These are phyloP conservation scores for Sabuloglossum arenarium DNA, from an alignment of 495 filamentous ascomycete species.

Conservation along the genomic window DNA sequence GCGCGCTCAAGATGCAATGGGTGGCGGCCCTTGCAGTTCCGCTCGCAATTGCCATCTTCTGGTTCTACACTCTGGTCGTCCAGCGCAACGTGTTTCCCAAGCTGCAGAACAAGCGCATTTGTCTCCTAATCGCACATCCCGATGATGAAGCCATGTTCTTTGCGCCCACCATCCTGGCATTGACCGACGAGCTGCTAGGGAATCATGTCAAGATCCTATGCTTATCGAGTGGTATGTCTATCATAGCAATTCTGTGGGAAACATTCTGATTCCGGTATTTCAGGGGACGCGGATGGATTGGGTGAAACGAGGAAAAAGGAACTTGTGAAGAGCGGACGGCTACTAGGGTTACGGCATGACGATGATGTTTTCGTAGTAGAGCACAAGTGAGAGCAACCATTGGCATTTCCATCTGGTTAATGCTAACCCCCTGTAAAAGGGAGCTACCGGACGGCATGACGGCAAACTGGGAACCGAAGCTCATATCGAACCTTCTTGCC, in stretches of 20 bases:
- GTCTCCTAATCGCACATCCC: slow-evolving; percentile 85
- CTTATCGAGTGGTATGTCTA: slow-evolving; percentile 54
- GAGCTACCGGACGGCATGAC: slow-evolving; percentile 80
- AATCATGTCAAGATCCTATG: slow-evolving; percentile 92
- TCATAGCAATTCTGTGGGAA: too few species aligned
- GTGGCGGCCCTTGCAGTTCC: slow-evolving; percentile 28
- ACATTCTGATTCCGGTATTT: too few species aligned
- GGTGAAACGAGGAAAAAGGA: slow-evolving; percentile 66
- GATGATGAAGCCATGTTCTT: slow-evolving; percentile 99
- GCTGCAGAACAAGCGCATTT: slow-evolving; percentile 59
- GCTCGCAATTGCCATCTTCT: slow-evolving; percentile 30
- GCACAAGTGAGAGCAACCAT: slow-evolving; percentile 27
- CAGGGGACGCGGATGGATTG: slow-evolving; percentile 69
- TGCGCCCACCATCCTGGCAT: slow-evolving; percentile 60
- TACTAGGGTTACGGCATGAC: slow-evolving; percentile 48
- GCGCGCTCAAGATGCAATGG: slow-evolving; percentile 12
- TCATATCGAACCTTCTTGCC: slow-evolving; percentile 43
- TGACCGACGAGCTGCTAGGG: slow-evolving; percentile 50
- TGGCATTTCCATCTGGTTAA: neutral
- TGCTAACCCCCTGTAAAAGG: slow-evolving; percentile 11
- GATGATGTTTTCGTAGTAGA: slow-evolving; percentile 71
- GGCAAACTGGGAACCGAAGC: slow-evolving; percentile 43
- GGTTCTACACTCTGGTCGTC: slow-evolving; percentile 35
- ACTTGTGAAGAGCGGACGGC: slow-evolving; percentile 51
- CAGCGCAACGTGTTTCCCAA: slow-evolving; percentile 38